Percentiles rank a stretch among this genome's conserved stretches.
Conservation (phyloP, 2,329 filamentous ascomycete species). For the Bipolaris gigantea region DNA sequence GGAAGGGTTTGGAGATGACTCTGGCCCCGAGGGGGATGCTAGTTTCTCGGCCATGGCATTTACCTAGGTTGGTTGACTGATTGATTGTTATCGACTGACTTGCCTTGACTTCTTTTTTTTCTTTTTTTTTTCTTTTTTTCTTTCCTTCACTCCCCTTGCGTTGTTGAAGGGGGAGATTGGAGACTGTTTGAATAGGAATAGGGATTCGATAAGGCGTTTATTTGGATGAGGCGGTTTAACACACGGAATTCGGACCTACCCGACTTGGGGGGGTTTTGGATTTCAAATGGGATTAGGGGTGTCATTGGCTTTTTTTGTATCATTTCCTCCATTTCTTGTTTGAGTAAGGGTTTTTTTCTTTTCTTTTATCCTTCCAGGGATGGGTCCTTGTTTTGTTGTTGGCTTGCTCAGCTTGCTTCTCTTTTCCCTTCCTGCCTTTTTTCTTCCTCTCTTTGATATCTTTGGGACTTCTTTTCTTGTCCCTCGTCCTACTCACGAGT, state of each 20-base stretch:
- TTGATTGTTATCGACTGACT: slow-evolving; percentile 15
- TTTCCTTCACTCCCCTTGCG: too few relatives aligned
- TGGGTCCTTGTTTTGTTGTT: background rate
- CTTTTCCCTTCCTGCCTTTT: background rate
- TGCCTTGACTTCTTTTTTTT: background rate
- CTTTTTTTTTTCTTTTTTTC: background rate
- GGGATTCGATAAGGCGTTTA: background rate
- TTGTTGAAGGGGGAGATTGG: too few relatives aligned
- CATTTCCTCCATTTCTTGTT: background rate
- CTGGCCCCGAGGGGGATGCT: slow-evolving; percentile 15
- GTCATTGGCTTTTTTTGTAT: background rate
- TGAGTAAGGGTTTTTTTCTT: background rate
- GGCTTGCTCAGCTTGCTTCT: background rate
- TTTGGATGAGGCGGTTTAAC: background rate
- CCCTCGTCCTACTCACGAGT: background rate
- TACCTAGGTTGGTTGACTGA: background rate
- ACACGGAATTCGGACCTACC: background rate
- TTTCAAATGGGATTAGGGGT: background rate
- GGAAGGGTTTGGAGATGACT: slow-evolving; percentile 45
- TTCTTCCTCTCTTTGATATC: background rate
- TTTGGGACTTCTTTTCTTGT: background rate
- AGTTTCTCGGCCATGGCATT: slow-evolving; percentile 16
- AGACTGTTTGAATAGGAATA: background rate
- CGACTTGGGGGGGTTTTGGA: background rate
- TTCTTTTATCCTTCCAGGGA: background rate